Evolutionary conservation across 2,329 filamentous ascomycete species (phyloP).

Genomic region (Pseudogymnoascus pannorum): DNA sequence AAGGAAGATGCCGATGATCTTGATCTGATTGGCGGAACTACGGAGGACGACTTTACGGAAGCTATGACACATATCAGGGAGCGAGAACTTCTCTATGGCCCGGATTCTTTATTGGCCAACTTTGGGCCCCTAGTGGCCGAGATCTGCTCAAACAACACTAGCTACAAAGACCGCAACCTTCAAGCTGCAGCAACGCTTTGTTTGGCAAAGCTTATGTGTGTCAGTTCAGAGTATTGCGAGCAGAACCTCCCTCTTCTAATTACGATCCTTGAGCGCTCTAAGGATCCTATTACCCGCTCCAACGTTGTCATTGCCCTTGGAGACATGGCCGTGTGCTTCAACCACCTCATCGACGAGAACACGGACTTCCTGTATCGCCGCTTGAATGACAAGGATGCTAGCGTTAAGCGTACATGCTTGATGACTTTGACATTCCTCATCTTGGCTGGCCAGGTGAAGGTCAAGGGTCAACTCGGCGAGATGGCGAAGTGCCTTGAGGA

Average conservation of each 20-base stretch:
- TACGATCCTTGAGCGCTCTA: slow-evolving; percentile 92
- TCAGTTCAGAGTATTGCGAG: slow-evolving; percentile 94
- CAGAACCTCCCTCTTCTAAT: slow-evolving; percentile 86
- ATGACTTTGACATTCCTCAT: slow-evolving; percentile 99
- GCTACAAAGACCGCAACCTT: slow-evolving; percentile 80
- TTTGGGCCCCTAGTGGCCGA: slow-evolving; percentile 90
- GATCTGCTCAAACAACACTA: slow-evolving; percentile 90
- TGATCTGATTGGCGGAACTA: slow-evolving; percentile 93
- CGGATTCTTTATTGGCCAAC: slow-evolving; percentile 74
- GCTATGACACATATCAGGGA: slow-evolving; percentile 80
- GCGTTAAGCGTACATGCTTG: slow-evolving; percentile 92
- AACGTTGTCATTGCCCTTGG: slow-evolving; percentile 96
- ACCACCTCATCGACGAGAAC: slow-evolving; percentile 97
- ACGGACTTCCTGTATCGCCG: slow-evolving; percentile 96
- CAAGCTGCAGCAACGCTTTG: slow-evolving; percentile 92
- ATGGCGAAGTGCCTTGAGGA: slow-evolving; percentile 99
- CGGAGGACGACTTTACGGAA: slow-evolving; percentile 87
- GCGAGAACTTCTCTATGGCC: slow-evolving; percentile 74
- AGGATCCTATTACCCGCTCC: slow-evolving; percentile 84
- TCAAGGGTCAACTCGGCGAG: slow-evolving; percentile 95
- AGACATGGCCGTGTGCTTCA: slow-evolving; percentile 99
- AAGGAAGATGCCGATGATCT: slow-evolving; percentile 77
- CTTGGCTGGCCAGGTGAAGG: slow-evolving; percentile 94
- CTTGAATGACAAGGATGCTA: slow-evolving; percentile 78
- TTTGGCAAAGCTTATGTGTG: slow-evolving; percentile 97